Evolutionary conservation across 192 early-diverging fungal genomes (phyloP).

Genomic region (Phlyctochytrium arcticum): DNA sequence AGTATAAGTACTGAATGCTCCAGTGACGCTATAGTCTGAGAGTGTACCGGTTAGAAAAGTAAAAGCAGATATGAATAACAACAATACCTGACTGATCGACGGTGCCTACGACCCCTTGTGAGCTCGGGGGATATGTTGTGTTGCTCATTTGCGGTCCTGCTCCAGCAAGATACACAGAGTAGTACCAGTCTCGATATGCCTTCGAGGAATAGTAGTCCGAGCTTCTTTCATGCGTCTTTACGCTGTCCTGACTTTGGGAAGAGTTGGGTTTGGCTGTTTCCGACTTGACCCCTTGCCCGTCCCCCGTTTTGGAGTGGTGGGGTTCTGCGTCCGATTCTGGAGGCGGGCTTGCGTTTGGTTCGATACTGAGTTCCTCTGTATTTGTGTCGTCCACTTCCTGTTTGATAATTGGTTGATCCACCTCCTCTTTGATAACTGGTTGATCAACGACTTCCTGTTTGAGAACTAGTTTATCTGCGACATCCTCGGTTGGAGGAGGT

Average conservation of each 20-base stretch:
- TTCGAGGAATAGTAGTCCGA: conserved; percentile 28
- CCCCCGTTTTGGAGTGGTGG: not conserved
- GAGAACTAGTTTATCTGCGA: too few relatives aligned
- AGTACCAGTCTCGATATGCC: conserved; percentile 37
- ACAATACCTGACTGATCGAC: conserved; percentile 11
- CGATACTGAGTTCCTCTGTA: not conserved
- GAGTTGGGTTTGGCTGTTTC: too few relatives aligned
- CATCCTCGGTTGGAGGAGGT: too few relatives aligned
- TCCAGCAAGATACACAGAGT: conserved; percentile 13
- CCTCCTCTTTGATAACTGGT: not conserved
- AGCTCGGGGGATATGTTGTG: not conserved
- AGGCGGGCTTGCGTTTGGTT: conserved; percentile 1
- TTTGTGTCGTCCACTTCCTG: too few relatives aligned
- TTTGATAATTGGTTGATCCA: not conserved
- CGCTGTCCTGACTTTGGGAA: too few relatives aligned
- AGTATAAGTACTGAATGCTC: conserved; percentile 26
- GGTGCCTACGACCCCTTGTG: conserved; percentile 1
- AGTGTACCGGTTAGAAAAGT: not conserved
- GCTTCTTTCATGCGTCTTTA: not conserved
- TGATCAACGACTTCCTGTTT: too few relatives aligned
- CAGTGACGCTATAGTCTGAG: conserved; percentile 27
- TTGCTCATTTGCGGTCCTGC: not conserved
- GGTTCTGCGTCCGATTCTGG: not conserved
- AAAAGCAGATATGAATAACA: too few relatives aligned
- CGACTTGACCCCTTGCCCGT: not conserved